A percentile compares a stretch with the other conserved stretches of the same genome.
These are phyloP conservation scores for Dothideomycetes sp. DNA, from an alignment of 2,329 filamentous ascomycete species.

Conservation along the genomic window DNA sequence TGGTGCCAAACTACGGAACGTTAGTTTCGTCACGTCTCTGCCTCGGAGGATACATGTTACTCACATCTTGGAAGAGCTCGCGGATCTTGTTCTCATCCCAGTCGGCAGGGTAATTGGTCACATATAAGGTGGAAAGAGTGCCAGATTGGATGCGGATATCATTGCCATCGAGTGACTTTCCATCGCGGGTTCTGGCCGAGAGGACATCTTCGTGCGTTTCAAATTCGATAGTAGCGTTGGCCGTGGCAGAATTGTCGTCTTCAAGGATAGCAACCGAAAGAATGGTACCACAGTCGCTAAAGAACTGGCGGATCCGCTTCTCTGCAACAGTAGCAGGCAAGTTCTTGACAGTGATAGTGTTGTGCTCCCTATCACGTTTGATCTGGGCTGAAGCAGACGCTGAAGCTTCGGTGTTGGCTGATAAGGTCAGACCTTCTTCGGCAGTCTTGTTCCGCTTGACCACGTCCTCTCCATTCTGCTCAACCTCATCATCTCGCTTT, in stretches of 20 bases:
- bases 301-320: slow-evolving; percentile 75
- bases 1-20: slow-evolving; percentile 55
- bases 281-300: slow-evolving; percentile 80
- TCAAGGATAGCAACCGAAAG: slow-evolving; percentile 63
- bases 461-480: slow-evolving; percentile 42
- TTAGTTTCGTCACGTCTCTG: not conserved
- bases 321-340: slow-evolving; percentile 62
- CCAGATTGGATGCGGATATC: slow-evolving; percentile 67
- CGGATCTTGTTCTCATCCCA: slow-evolving; percentile 64
- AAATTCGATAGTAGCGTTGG: slow-evolving; percentile 78
- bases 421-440: slow-evolving; percentile 23
- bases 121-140: slow-evolving; percentile 71
- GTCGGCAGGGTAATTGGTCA: slow-evolving; percentile 78
- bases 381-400: slow-evolving; percentile 29
- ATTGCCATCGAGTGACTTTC: slow-evolving; percentile 65
- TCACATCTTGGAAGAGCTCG: slow-evolving; percentile 53
- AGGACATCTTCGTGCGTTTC: slow-evolving; percentile 68
- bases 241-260: slow-evolving; percentile 52
- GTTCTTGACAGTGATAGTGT: slow-evolving; percentile 71
- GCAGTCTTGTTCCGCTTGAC: slow-evolving; percentile 59
- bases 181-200: slow-evolving; percentile 70
- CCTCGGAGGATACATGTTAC: slow-evolving; percentile 18
- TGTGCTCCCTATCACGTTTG: slow-evolving; percentile 84
- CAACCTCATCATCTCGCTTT: slow-evolving; percentile 57
- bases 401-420: slow-evolving; percentile 25